These are phyloP conservation scores for Cokeromyces recurvatus DNA, from an alignment of 371 early-diverging fungal species.

Conservation along the genomic window DNA sequence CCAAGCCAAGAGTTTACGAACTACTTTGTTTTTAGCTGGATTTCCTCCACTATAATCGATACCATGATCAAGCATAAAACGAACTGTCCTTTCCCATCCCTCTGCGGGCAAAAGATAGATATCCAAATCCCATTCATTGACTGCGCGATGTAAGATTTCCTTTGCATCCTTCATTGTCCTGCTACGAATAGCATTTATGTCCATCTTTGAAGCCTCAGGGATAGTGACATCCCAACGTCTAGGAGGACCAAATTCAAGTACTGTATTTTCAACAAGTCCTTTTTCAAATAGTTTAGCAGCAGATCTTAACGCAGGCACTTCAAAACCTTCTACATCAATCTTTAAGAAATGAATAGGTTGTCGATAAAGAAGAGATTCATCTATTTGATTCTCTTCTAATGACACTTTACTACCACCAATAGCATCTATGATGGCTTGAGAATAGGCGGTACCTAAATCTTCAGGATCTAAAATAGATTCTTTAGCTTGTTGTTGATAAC, in stretches of 20 bases:
- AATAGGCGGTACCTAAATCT: slow-evolving; percentile 29
- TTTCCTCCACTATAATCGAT: slow-evolving; percentile 20
- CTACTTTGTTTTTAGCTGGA: slow-evolving; percentile 22
- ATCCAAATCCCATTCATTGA: slow-evolving; percentile 35
- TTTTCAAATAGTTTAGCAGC: slow-evolving; percentile 32
- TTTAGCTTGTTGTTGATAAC: slow-evolving; percentile 3
- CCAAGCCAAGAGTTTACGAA: slow-evolving; percentile 34
- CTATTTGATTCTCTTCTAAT: not conserved
- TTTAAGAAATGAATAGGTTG: slow-evolving; percentile 46
- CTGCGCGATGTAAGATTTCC: slow-evolving; percentile 17
- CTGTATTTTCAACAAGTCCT: slow-evolving; percentile 35
- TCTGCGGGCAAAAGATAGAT: slow-evolving; percentile 37
- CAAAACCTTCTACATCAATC: slow-evolving; percentile 49
- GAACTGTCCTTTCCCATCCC: slow-evolving; percentile 35
- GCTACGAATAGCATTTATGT: slow-evolving; percentile 12
- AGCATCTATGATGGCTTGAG: slow-evolving; percentile 9
- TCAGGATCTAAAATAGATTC: slow-evolving; percentile 14
- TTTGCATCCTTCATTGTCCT: slow-evolving; percentile 23
- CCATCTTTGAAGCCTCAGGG: slow-evolving; percentile 9
- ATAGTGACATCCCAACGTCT: slow-evolving; percentile 41
- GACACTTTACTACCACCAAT: too few relatives aligned
- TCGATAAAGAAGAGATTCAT: slow-evolving; percentile 22
- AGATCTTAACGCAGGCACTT: slow-evolving; percentile 35
- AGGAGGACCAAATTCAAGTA: slow-evolving; percentile 45
- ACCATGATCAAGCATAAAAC: slow-evolving; percentile 29